Base-by-base conservation (phyloP, 352 stramenopile species). In the Thraustotheca clavata region DNA sequence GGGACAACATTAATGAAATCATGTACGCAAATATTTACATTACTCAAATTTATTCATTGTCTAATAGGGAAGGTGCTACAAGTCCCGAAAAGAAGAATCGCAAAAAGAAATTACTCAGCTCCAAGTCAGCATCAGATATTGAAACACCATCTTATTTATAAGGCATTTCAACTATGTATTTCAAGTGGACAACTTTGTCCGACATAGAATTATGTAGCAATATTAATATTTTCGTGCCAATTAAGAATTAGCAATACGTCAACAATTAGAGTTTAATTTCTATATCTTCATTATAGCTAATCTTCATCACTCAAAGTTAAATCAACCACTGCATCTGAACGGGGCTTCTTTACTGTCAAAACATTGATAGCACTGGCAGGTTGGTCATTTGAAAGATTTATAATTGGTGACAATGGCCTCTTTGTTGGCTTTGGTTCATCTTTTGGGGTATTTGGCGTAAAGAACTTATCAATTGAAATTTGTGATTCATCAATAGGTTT, bases 1-100 rank as follows among this genome's bases (percentile, higher is more conserved):
- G 80, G 83, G 80, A 91, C 67, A 86, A 86, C 59, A 76, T 90
- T 67, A 78, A 89, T 57, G 80, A 88, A 27, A 83, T 74, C 57
- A 71, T 91, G 75, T 86, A 87, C 77, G 78, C 29, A n/a, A 12
- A 49, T 6, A 3, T 35, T 34, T 12, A n/a, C 38, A 20, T 47
- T 11, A 14, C 26, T 14, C 8, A 49, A 1, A 52, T 52, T 33
- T 52, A 52, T 52, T 52, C 14, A 33, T 16, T 18, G 27, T 52
- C 40, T 14, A 43, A 7, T 65, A 65, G 57, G 57, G 57, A 65
- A 34, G 43, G 55, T 29, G 32, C 55, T 6, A 62, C 36, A 18
- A 65, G 57, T 35, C 57, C 57, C 9, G 41, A 54, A 1, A 26
- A 41, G 14, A 65, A 65, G 39, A 54, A 50, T 18, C 35, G 57